Conservation (phyloP, 2,329 filamentous ascomycete genomes). For the Blastomyces gilchristii region DNA sequence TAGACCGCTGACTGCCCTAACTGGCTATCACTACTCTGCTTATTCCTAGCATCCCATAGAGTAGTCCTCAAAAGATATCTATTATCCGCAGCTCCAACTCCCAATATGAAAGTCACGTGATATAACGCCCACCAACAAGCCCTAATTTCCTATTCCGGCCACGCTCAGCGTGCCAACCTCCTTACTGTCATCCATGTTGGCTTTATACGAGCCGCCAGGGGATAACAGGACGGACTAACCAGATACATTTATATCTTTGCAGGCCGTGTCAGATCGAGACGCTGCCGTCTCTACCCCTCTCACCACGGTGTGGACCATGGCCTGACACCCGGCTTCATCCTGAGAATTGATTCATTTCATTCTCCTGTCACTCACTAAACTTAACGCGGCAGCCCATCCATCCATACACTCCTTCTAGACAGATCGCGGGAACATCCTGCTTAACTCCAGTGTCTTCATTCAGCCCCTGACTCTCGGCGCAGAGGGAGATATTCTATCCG, state of each 20-base stretch:
- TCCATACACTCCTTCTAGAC: background rate
- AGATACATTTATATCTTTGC: no score
- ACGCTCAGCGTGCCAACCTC: no score
- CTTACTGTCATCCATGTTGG: background rate
- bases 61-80: no score
- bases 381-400: background rate
- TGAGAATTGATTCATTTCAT: background rate
- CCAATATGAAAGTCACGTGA: background rate
- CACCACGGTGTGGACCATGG: background rate
- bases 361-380: background rate
- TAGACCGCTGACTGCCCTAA: no score
- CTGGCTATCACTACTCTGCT: background rate
- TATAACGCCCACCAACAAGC: background rate
- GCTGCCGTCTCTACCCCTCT: background rate
- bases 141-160: slow-evolving; percentile 1
- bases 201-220: no score
- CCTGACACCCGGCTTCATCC: slow-evolving; percentile 1
- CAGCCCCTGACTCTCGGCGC: background rate
- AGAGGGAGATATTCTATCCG: background rate
- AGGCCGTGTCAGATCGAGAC: background rate
- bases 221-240: no score
- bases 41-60: background rate
- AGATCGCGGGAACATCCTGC: no score
- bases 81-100: no score
- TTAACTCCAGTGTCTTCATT: background rate